Percentiles rank a stretch among this genome's conserved stretches.
Conservation (phyloP, 441 rosid species). For the Populus hybrid region DNA sequence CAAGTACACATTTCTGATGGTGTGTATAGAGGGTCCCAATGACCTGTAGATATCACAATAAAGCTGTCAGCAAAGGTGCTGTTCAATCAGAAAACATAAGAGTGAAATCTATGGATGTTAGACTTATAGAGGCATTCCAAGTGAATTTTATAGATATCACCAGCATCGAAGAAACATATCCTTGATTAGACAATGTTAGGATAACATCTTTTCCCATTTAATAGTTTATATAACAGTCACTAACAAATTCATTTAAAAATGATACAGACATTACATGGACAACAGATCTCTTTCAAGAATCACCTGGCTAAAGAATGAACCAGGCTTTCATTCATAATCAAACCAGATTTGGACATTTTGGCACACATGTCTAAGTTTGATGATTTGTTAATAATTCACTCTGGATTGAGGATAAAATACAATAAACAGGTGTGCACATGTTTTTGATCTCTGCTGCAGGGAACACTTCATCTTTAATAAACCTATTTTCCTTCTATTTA, state of each 20-base stretch:
- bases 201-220: not conserved
- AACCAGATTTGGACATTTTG: not conserved
- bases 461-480: not conserved
- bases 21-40: slow-evolving; percentile 85
- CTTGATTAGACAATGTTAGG: not conserved
- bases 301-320: too few relatives aligned
- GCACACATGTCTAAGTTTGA: not conserved
- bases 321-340: not conserved
- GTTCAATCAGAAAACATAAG: not conserved
- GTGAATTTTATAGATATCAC: not conserved
- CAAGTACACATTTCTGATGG: slow-evolving; percentile 88
- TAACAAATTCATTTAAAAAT: not conserved
- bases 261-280: not conserved
- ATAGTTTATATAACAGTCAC: not conserved
- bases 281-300: not conserved
- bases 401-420: not conserved
- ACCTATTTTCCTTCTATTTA: not conserved
- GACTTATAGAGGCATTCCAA: not conserved
- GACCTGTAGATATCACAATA: slow-evolving; percentile 43
- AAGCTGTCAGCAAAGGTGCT: slow-evolving; percentile 4
- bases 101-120: not conserved
- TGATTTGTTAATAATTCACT: not conserved
- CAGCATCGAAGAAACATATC: not conserved
- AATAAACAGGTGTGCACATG: not conserved
- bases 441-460: not conserved